Evolutionary conservation across 169 alveolate species (phyloP).

Genomic region (Theileria parva): DNA sequence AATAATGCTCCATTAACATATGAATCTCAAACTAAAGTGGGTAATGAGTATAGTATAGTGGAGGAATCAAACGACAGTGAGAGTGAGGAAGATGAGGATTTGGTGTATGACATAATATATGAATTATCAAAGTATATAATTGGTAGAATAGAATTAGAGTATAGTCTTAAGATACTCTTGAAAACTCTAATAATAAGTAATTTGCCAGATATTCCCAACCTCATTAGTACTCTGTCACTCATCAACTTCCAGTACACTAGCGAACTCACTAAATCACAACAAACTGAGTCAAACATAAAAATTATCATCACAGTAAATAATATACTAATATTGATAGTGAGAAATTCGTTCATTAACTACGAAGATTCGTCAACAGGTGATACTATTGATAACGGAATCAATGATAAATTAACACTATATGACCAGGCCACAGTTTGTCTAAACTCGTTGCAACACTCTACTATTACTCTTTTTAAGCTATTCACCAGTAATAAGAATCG

Average conservation of each 20-base stretch:
- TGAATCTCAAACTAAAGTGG: conserved; percentile 3
- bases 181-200: conserved; percentile 10
- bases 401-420: no score
- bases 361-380: not conserved
- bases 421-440: not conserved
- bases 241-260: not conserved
- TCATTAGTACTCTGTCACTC: not conserved
- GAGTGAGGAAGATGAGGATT: not conserved
- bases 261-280: not conserved
- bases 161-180: conserved; percentile 6
- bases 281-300: not conserved
- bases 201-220: conserved; percentile 15
- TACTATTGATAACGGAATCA: no score
- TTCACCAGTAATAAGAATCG: no score
- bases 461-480: not conserved
- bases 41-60: conserved; percentile 10
- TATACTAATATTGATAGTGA: not conserved
- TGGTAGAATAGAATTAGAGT: conserved; percentile 5
- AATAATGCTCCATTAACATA: conserved; percentile 1
- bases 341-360: not conserved
- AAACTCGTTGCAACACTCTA: conserved; percentile 5
- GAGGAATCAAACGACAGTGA: not conserved
- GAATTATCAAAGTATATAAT: conserved; percentile 17
- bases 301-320: not conserved
- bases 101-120: not conserved